These are phyloP conservation scores for Sungouiella blattae DNA, from an alignment of 805 yeast genomes.

Conservation along the genomic window DNA sequence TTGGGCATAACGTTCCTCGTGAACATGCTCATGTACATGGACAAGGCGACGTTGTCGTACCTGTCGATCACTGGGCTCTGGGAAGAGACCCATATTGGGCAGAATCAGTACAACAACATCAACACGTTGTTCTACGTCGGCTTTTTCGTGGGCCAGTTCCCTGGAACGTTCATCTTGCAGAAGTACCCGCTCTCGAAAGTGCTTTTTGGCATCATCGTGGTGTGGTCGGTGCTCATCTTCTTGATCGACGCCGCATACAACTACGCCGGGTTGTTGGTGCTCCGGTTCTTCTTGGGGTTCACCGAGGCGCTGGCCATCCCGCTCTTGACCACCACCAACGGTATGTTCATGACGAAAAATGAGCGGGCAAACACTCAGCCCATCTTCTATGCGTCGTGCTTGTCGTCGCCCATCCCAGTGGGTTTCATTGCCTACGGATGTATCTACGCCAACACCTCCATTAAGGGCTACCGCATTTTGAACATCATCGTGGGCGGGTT, in stretches of 20 bases:
- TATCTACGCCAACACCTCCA: conserved; percentile 17
- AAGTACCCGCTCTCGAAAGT: conserved; percentile 39
- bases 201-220: conserved; percentile 30
- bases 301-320: conserved; percentile 24
- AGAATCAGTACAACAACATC: conserved; percentile 43
- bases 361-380: conserved; percentile 52
- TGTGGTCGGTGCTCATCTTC: conserved; percentile 48
- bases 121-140: conserved; percentile 56
- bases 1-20: conserved; percentile 31
- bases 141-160: conserved; percentile 44
- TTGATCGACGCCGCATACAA: conserved; percentile 44
- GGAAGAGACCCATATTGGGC: conserved; percentile 40
- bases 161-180: conserved; percentile 42
- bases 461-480: conserved; percentile 50
- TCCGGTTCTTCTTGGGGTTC: conserved; percentile 52
- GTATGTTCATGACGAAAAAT: conserved; percentile 45
- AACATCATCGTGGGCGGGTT: conserved; percentile 55
- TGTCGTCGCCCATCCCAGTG: conserved; percentile 50
- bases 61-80: conserved; percentile 47
- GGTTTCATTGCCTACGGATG: conserved; percentile 47
- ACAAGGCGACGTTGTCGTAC: conserved; percentile 50
- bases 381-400: conserved; percentile 48
- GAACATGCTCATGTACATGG: conserved; percentile 43
- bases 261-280: conserved; percentile 43
- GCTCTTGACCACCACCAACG: conserved; percentile 42